Percentiles rank a stretch among this genome's conserved stretches.
These are phyloP conservation scores for Abrus pulchellus DNA, from an alignment of 306 rosid species.

Conservation along the genomic window DNA sequence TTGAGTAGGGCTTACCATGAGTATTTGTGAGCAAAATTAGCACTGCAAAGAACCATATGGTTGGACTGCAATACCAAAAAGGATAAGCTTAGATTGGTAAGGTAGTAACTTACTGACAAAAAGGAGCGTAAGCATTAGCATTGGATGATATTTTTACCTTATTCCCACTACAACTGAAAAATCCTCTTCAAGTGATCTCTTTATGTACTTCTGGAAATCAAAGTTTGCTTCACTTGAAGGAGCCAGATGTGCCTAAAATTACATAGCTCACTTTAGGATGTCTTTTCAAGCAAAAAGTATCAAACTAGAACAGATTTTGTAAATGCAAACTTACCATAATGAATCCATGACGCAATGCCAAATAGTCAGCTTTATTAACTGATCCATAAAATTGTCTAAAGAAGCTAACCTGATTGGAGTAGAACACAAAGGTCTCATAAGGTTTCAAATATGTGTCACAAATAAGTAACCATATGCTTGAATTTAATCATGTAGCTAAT, in stretches of 20 bases:
- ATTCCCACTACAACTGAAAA: constrained; percentile 78
- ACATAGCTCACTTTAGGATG: constrained; percentile 1
- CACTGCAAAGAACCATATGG: constrained; percentile 74
- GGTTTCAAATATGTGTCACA: constrained; percentile 5
- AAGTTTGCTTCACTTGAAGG: constrained; percentile 66
- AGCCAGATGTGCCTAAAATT: constrained; percentile 77
- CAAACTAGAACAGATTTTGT: constrained; percentile 17
- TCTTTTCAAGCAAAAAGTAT: background rate
- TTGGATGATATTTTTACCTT: constrained; percentile 54
- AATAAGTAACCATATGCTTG: background rate
- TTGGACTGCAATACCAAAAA: constrained; percentile 67
- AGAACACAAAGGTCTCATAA: background rate
- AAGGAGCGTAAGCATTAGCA: constrained; percentile 17
- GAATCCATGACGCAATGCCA: constrained; percentile 78
- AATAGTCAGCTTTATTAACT: constrained; percentile 71
- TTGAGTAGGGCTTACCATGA: constrained; percentile 52
- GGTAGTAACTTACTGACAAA: background rate
- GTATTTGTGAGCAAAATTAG: constrained; percentile 63
- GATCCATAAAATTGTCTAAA: constrained; percentile 77
- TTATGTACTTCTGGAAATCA: constrained; percentile 76
- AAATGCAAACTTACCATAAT: constrained; percentile 61
- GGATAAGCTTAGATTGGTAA: constrained; percentile 18
- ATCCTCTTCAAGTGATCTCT: constrained; percentile 79
- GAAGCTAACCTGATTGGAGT: constrained; percentile 66
- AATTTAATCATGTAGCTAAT: background rate